Base-by-base conservation (phyloP, 2,329 filamentous ascomycete genomes). In the Botrytis tulipae region DNA sequence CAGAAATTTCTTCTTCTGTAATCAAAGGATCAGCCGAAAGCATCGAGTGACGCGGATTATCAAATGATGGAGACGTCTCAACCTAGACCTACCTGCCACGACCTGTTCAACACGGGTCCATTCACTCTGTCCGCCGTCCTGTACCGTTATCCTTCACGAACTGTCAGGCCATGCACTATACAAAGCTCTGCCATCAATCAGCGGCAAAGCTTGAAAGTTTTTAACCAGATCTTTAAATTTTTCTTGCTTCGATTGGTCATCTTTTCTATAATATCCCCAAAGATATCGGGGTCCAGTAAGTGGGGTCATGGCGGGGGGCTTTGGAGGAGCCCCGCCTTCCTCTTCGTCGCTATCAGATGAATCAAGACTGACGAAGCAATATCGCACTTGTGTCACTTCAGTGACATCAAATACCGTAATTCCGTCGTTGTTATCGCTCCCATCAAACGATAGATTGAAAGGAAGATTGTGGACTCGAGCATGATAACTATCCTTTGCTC, bases 361-460 rank as follows among this genome's bases (percentile, higher is more conserved):
- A 35, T 32, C 37, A 2, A 72, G 66, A 18, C 37, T 46, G 22
- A 71, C 77, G 66, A 79, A 79, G 51, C 76, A 78, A 69, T 79
- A 78, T 6, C 67, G 71, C 1, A 75, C 51, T 35, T 62, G 42
- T 1, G 42, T 37, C 9, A 65, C 61, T 16, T 77, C 67, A 10
- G 78, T 76, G 44, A 79, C 76, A 67, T 79, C 77, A 18, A 80
- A 61, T n/a, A 80, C 73, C 5, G 78, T 79, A 29, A 80, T 75
- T 7, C 76, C 78, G 71, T 77, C 75, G 44, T 76, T 76, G 22
- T 75, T 77, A 70, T 75, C 35, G 16, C 67, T 25, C 51, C 25
- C 54, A 40, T 76, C 6, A 25, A 54, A 54, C 9, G 22, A 9
- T 32, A 37, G 35, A 57, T 54, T 40, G 32, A 54, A 54, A 42